Base-by-base conservation (phyloP, 371 early-diverging fungal species). In the Mucor saturninus region DNA sequence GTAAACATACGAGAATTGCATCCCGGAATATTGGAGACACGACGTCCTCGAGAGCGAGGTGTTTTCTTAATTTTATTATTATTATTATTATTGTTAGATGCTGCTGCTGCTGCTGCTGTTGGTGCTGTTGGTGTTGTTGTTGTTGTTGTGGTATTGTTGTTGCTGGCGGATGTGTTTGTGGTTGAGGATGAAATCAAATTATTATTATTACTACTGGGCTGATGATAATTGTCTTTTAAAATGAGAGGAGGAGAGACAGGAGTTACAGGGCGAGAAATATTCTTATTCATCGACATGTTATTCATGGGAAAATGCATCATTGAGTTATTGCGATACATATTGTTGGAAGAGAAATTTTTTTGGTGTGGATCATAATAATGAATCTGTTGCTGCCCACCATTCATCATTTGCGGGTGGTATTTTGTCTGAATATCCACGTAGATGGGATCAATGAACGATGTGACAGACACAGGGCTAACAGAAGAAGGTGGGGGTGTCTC, bases 1-100 rank as follows among this genome's bases (percentile, higher is more conserved):
- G 76, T 74, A 62, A 80, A 80, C 76, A 77, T 77, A 38, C 85
- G 83, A 30, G 74, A 53, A 56, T 76, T 74, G 15, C 57, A 56
- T 35, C 63, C 65, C 21, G 80, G 74, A 50, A 79, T 69, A 59
- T 70, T 81, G 21, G 86, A 83, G 31, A 86, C 86, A 31, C 86
- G 81, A 39, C 86, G 77, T 30, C 84, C 86, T 26, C 84, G 72
- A 1, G 86, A 84, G 7, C 85, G 76, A 61, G 82, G 75, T 45
- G 75, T 53, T 59, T 65, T 68, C 42, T 59, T 56, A 10, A 52
- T 35, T 38, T 57, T 48, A 35, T 52, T 49, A 39, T 31, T 51
- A 39, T 49, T 29, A 13, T n/a, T 39, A 59, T n/a, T 11, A 38
- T 38, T 50, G 11, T 13, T 32, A 50, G 31, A 26, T 38, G 48